A percentile compares a stretch with the other conserved stretches of the same genome.
Evolutionary conservation across 2,329 filamentous ascomycete species (phyloP).

Genomic region (Fusarium decemcellulare): DNA sequence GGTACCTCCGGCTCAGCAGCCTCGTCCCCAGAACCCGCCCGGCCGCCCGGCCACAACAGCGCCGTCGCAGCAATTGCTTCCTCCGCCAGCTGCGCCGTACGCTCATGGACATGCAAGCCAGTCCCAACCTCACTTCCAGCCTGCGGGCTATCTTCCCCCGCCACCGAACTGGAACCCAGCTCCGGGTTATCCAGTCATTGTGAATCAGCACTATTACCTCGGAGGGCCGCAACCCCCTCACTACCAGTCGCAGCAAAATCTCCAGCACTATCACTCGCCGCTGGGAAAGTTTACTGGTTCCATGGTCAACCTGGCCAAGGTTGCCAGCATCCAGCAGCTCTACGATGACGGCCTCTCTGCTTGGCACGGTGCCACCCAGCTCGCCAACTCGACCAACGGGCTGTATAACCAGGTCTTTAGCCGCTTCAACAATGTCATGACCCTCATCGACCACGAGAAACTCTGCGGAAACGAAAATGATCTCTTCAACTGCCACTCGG

Average conservation of each 20-base stretch:
- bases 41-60: conserved; percentile 14
- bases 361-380: conserved; percentile 58
- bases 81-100: conserved; percentile 33
- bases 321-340: conserved; percentile 49
- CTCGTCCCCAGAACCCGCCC: conserved; percentile 13
- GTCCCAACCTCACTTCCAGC: conserved; percentile 41
- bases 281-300: conserved; percentile 57
- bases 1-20: conserved; percentile 2
- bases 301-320: conserved; percentile 59
- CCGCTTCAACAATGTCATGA: conserved; percentile 78
- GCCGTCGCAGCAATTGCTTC: conserved; percentile 21
- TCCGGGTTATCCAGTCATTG: conserved; percentile 58
- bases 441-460: conserved; percentile 77
- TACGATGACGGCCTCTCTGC: conserved; percentile 60
- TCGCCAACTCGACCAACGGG: conserved; percentile 61
- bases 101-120: conserved; percentile 40
- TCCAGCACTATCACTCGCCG: conserved; percentile 36
- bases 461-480: conserved; percentile 68
- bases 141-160: conserved; percentile 42
- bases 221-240: conserved; percentile 6
- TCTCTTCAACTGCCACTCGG: conserved; percentile 59
- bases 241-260: conserved; percentile 23
- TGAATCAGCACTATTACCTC: conserved; percentile 68
- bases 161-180: conserved; percentile 40
- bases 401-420: conserved; percentile 72